Evolutionary conservation across 1,284 basidiomycete species (phyloP), one percentile per base, ranked within the genome.

Genomic region (Cryptococcus sp.): DNA sequence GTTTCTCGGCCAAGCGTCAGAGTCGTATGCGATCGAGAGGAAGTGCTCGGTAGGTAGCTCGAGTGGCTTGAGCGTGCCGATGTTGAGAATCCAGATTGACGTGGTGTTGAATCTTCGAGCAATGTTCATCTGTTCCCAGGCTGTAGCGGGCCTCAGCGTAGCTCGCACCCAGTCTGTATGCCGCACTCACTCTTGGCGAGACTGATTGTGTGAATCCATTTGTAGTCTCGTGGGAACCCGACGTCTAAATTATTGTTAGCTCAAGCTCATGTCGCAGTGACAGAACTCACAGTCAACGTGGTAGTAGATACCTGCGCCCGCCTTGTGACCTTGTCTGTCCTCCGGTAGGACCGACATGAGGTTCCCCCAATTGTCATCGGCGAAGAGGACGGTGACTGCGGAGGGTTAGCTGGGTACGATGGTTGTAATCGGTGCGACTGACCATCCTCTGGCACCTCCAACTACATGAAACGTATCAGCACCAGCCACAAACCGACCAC

Each of bases 291-390:
- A 70, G 26, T 70, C 68, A 63, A 85, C 84, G 66, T 87, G 86
- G 68, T 87, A 88, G 69, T 88, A 88, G 3, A 88, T 60, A 44
- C 83, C 84, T 38, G 86, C 87, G 47, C 87, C 87, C 0, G 82
- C 81, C 46, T 86, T 78, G 63, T 85, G 83, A 8, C 82, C 80
- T 65, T 87, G 85, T 29, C 37, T 50, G 38, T 78, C 76, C 6
- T 76, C 67, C 2, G 82, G 70, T 0, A 86, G 85, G 66, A 82
- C 71, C 17, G 65, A 61, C 58, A 69, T 66, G 19, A 76, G 61
- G 52, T 76, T 75, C 1, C 76, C 75, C 55, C 66, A 78, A 51
- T 78, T 78, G 61, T 77, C 75, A 45, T 77, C 76, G 37, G 75
- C 58, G 55, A 71, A 67, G 23, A 71, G 63, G 23, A 67, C 59